Percentiles rank a stretch among this genome's conserved stretches.
These are phyloP conservation scores for Saccharomycopsis sp. DNA, from an alignment of 805 yeast genomes.

Conservation along the genomic window DNA sequence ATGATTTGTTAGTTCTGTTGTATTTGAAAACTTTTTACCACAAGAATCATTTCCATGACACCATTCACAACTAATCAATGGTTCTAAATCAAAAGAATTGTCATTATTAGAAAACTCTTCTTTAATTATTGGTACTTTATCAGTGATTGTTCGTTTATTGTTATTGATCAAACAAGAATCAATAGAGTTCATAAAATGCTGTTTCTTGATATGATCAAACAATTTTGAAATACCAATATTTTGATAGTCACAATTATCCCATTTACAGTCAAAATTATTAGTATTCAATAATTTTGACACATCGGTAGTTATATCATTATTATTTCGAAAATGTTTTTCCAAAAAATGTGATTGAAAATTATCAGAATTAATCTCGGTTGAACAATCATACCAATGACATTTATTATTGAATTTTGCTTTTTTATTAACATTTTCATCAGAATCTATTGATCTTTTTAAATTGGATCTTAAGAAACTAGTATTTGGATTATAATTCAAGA, in stretches of 20 bases:
- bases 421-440: background rate
- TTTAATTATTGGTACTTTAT: too few species aligned
- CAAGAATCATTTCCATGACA: conserved; percentile 28
- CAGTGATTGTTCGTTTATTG: too few species aligned
- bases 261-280: conserved; percentile 45
- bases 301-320: background rate
- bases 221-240: conserved; percentile 43
- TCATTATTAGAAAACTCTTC: background rate
- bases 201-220: conserved; percentile 45
- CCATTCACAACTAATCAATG: background rate
- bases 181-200: too few species aligned
- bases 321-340: conserved; percentile 40
- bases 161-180: too few species aligned
- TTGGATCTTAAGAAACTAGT: background rate
- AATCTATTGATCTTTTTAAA: too few species aligned
- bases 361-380: conserved; percentile 28
- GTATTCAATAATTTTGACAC: too few species aligned
- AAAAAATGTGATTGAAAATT: conserved; percentile 43
- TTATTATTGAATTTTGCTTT: background rate
- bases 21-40: conserved; percentile 34
- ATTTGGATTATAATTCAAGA: background rate
- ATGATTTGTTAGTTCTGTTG: conserved; percentile 64
- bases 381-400: conserved; percentile 69
- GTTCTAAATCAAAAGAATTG: background rate
- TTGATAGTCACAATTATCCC: conserved; percentile 60